phyloP scores from a whole-genome alignment of 495 filamentous ascomycete species.

The Articulospora tetracladia region DNA sequence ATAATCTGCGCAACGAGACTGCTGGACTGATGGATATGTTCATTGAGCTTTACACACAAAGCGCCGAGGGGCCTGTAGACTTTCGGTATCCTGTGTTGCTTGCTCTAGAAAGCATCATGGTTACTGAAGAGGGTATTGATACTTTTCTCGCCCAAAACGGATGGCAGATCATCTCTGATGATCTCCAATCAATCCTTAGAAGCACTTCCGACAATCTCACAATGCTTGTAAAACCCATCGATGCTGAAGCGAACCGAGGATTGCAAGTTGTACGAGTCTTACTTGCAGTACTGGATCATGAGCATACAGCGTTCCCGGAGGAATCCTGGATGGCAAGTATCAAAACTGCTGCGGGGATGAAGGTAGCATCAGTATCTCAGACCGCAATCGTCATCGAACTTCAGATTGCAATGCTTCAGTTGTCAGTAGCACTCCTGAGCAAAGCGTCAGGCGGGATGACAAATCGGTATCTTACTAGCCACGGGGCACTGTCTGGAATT shows the following conservation, averaged over 20 bases:
- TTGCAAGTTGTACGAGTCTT: conserved; percentile 50
- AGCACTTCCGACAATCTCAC: conserved; percentile 3
- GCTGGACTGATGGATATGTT: conserved; percentile 55
- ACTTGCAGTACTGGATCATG: conserved; percentile 39
- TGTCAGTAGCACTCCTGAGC: conserved; percentile 43
- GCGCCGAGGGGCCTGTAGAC: conserved; percentile 31
- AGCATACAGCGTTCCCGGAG: conserved; percentile 27
- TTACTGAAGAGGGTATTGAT: conserved; percentile 38
- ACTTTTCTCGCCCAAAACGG: conserved; percentile 40
- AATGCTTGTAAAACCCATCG: background rate
- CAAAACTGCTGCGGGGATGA: conserved; percentile 33
- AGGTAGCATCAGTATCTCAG: conserved; percentile 24
- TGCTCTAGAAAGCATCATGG: conserved; percentile 47
- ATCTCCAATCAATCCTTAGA: conserved; percentile 39
- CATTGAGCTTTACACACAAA: conserved; percentile 45
- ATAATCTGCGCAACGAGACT: conserved; percentile 46
- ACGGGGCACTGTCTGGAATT: conserved; percentile 36
- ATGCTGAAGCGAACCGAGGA: conserved; percentile 36
- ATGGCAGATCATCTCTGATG: conserved; percentile 43
- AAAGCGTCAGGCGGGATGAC: conserved; percentile 39
- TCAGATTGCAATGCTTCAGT: conserved; percentile 44
- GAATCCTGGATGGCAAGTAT: conserved; percentile 48
- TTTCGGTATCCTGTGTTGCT: conserved; percentile 48
- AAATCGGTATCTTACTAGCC: conserved; percentile 40
- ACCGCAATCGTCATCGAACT: conserved; percentile 36